Evolutionary conservation across 2,329 filamentous ascomycete genomes (phyloP).

Genomic region (Apiospora arundinis): DNA sequence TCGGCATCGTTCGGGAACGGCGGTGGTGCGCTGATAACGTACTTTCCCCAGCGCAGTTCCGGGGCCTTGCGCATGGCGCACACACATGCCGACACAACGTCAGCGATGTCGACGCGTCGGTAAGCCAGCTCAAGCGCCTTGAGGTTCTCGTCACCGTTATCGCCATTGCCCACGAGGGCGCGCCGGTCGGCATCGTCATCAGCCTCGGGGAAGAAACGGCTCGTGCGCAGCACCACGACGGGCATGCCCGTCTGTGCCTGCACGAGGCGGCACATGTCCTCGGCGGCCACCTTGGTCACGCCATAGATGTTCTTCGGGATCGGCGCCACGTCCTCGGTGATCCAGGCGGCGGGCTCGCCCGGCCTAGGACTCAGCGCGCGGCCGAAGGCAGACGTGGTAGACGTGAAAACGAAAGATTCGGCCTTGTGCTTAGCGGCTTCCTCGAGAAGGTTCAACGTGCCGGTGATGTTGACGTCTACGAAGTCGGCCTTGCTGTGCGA

Average conservation of each 20-base stretch:
- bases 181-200: constrained; percentile 52
- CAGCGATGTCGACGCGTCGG: constrained; percentile 50
- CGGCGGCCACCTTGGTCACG: constrained; percentile 54
- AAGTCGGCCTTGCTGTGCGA: constrained; percentile 52
- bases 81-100: constrained; percentile 49
- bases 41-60: constrained; percentile 45
- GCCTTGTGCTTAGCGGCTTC: constrained; percentile 40
- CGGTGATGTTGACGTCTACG: constrained; percentile 51
- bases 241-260: constrained; percentile 48
- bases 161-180: constrained; percentile 42
- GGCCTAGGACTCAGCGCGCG: constrained; percentile 44
- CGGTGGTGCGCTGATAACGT: constrained; percentile 52
- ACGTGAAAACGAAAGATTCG: constrained; percentile 51
- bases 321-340: constrained; percentile 48
- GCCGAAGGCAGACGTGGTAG: constrained; percentile 54
- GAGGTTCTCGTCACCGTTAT: constrained; percentile 40
- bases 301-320: constrained; percentile 57
- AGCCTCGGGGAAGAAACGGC: constrained; percentile 55
- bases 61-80: constrained; percentile 45
- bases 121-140: constrained; percentile 56
- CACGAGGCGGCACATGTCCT: constrained; percentile 52
- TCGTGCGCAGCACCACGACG: constrained; percentile 51
- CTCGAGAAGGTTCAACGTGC: constrained; percentile 50
- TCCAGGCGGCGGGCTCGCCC: constrained; percentile 49
- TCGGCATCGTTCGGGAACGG: constrained; percentile 42